Evolutionary conservation across 345 rosid genomes (phyloP), one percentile per base, ranked within the genome.

Genomic region (Eucalyptus regnans): DNA sequence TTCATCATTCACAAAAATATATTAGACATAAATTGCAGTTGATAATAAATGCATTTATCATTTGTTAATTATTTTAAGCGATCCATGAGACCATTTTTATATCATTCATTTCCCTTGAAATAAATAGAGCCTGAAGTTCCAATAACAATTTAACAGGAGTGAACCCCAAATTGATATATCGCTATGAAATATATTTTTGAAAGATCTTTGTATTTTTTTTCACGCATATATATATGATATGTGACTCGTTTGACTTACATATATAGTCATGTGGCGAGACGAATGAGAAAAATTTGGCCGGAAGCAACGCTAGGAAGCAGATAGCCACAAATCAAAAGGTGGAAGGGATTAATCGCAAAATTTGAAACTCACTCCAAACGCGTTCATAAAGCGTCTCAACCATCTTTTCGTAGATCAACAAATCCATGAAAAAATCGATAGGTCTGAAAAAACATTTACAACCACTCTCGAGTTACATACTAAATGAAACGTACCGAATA

Each of bases 1-100:
- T 52, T 18, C 1, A 18, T 52, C 0, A 0, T 18, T 4, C 2
- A 7, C 58, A 52, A 52, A 52, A 52, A 52, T 52, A 7, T 52
- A 7, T 52, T 52, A 0, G 10, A 18, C 9, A 52, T 2, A 1
- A 52, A 52, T 52, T 52, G 7, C 18, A 18, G 2, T 52, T 1
- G 1, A 52, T 52, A 52, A 52, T 52, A 1, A 52, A 52, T 18
- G 25, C 25, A 52, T 52, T 52, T 7, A 9, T 51, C 0, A 51
- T 7, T 6, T 0, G 22, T 18, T 51, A 51, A 20, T 52, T 52
- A 52, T 18, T 52, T 52, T 18, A 52, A 52, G 5, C 9, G 9
- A 18, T 52, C 9, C 23, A 52, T 52, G 4, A 52, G 10, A 52
- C 18, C 25, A 52, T 52, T 18, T 18, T 52, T 52, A 52, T 7